phyloP scores from a whole-genome alignment of 495 filamentous ascomycete genomes.

The Chaetomidium leptoderma region DNA sequence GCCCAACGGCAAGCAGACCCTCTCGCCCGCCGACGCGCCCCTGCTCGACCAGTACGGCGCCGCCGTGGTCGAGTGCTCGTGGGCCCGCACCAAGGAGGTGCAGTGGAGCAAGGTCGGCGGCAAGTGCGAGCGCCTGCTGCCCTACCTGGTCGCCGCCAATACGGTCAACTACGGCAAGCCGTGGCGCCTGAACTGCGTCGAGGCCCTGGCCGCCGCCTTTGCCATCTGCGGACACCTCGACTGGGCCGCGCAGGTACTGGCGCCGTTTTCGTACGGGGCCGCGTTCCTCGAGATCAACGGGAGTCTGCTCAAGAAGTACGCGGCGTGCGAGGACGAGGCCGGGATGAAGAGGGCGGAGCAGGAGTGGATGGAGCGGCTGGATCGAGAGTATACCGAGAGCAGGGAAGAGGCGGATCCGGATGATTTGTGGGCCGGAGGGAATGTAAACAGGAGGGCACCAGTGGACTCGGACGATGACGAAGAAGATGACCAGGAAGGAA shows the following conservation, averaged over 20 bases:
- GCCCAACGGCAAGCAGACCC: constrained; percentile 79
- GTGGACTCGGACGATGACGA: constrained; percentile 53
- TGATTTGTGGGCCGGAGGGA: constrained; percentile 81
- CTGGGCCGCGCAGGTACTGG: constrained; percentile 79
- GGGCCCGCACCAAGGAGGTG: constrained; percentile 87
- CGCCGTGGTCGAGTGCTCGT: constrained; percentile 95
- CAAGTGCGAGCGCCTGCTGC: constrained; percentile 88
- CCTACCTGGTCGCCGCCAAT: constrained; percentile 94
- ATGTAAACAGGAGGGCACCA: constrained; percentile 63
- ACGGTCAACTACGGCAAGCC: constrained; percentile 96
- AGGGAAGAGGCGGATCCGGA: constrained; percentile 59
- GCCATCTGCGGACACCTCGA: constrained; percentile 86
- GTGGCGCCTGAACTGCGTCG: constrained; percentile 90
- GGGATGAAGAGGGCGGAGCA: constrained; percentile 83
- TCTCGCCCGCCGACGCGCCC: constrained; percentile 76
- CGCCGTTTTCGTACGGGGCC: constrained; percentile 80
- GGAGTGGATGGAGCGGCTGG: constrained; percentile 83
- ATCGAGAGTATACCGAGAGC: constrained; percentile 80
- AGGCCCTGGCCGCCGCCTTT: constrained; percentile 88
- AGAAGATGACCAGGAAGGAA: constrained; percentile 34
- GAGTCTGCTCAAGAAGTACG: constrained; percentile 76
- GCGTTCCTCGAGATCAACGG: constrained; percentile 86
- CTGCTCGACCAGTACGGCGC: constrained; percentile 84
- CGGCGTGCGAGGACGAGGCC: constrained; percentile 74
- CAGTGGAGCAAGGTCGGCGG: constrained; percentile 89